Evolutionary conservation across 352 stramenopile genomes (phyloP).

Genomic region (Peronospora farinosa): DNA sequence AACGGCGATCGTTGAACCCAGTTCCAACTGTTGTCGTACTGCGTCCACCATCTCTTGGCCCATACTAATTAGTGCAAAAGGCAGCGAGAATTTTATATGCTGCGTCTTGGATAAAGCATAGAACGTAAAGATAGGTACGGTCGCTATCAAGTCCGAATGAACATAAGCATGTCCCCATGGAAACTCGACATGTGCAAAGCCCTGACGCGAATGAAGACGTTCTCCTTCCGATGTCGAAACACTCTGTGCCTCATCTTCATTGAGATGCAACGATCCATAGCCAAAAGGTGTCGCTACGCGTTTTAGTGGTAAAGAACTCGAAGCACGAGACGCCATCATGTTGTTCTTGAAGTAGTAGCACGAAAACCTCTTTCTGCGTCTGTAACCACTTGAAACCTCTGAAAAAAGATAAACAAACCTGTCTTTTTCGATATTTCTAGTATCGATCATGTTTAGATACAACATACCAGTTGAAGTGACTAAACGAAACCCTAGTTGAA

Average conservation of each 20-base stretch:
- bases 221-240: conserved; percentile 10
- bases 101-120: conserved; percentile 58
- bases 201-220: conserved; percentile 12
- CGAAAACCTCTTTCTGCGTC: not conserved
- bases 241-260: conserved; percentile 16
- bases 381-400: too few species aligned
- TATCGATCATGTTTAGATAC: not conserved
- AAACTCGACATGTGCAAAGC: conserved; percentile 64
- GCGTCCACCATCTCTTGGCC: conserved; percentile 54
- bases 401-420: too few species aligned
- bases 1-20: conserved; percentile 49
- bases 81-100: conserved; percentile 62
- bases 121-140: conserved; percentile 67
- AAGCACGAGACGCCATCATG: conserved; percentile 18
- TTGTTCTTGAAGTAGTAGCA: conserved; percentile 18
- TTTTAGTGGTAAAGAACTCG: conserved; percentile 15
- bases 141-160: conserved; percentile 46
- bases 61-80: conserved; percentile 46
- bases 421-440: too few species aligned
- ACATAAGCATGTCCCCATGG: conserved; percentile 72
- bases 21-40: conserved; percentile 42
- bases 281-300: conserved; percentile 65
- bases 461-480: conserved; percentile 4
- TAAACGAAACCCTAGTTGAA: conserved; percentile 12
- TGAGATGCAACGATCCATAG: conserved; percentile 43